Base-by-base conservation (phyloP, 345 rosid genomes). In the Gossypium ekmanianum region DNA sequence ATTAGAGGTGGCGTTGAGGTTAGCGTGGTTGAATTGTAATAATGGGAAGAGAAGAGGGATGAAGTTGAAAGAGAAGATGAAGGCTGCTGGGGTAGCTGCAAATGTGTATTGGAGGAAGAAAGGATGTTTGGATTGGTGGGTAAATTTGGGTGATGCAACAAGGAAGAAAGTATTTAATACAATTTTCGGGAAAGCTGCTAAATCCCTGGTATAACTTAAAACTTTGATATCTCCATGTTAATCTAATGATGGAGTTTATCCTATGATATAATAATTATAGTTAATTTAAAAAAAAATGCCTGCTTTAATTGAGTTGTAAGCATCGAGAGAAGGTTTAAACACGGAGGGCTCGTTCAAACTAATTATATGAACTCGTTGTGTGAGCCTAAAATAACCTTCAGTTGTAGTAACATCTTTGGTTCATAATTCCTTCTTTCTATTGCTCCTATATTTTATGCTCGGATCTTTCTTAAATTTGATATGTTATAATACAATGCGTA, bases 51-150 rank as follows among this genome's bases (percentile, higher is more conserved):
- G 84, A 80, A 82, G 89, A 85, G 93, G 97, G 68, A 84, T 88
- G 79, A 92, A 88, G 80, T 76, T 94, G 84, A 94, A 88, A 78
- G 97, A 94, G 82, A 94, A 88, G 83, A 26, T 88, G 74, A 81
- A 64, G 11, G 88, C 85, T 22, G 86, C 92, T 0, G 85, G 93
- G 41, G 72, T 76, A 43, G 87, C 94, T 2, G 89, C 90, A 0
- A 94, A 92, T 85, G 83, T 88, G 59, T 94, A 84, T 79, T 94
- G 97, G 97, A 92, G 98, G 90, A 91, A 84, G 85, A 91, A 88
- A 78, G 94, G 94, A 14, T 92, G 92, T 72, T 59, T 80, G 16
- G 95, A 94, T 77, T 94, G 98, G 98, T 94, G 98, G 98, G 24
- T 52, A 64, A 88, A 86, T 75, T 82, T 94, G 85, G 91, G 86